A percentile compares a stretch with the other conserved stretches of the same genome.
Conservation (phyloP, 169 alveolate genomes). For the Neospora caninum region DNA sequence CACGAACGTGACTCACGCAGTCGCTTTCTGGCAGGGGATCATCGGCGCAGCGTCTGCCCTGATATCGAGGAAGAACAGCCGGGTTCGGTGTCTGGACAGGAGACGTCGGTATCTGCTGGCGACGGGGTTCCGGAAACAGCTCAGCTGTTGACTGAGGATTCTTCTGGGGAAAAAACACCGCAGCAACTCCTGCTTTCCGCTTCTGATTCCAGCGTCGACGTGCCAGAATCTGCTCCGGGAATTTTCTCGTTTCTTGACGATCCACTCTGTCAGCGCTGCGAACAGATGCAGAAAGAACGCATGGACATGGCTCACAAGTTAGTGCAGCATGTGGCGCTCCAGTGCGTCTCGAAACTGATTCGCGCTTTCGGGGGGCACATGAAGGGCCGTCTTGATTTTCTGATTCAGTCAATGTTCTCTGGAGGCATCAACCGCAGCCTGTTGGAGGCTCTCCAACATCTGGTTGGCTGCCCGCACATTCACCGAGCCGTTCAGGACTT, state of each 20-base stretch:
- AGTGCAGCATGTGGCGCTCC: constrained; percentile 21
- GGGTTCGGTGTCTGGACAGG: too few species aligned
- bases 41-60: too few species aligned
- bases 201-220: not conserved
- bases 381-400: constrained; percentile 6
- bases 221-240: not conserved
- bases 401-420: constrained; percentile 21
- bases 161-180: not conserved
- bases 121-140: too few species aligned
- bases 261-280: not conserved
- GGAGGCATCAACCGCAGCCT: constrained; percentile 22
- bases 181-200: not conserved
- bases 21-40: too few species aligned
- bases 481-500: constrained; percentile 9
- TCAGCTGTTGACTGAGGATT: not conserved
- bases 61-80: too few species aligned
- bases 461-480: constrained; percentile 4
- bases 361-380: constrained; percentile 13
- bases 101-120: too few species aligned
- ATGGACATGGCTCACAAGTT: not conserved
- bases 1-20: not conserved
- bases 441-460: not conserved
- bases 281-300: not conserved
- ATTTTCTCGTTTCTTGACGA: not conserved
- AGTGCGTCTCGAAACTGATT: constrained; percentile 24